A percentile compares a stretch with the other conserved stretches of the same genome.
Evolutionary conservation across 306 rosid species (phyloP).

Genomic region (Quercus ilex): DNA sequence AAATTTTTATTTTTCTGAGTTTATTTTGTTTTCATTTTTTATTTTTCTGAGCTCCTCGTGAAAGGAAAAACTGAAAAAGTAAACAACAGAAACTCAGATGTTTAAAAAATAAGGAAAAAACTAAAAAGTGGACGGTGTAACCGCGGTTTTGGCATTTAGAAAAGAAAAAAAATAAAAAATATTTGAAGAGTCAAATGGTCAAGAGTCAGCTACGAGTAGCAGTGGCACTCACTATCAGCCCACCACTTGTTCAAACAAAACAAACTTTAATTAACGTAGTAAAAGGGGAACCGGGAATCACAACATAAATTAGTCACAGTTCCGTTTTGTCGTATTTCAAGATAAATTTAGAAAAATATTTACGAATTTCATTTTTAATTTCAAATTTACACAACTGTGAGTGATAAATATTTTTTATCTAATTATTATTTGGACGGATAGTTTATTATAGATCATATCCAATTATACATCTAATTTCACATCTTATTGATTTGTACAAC

Average conservation of each 20-base stretch:
- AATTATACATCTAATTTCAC: rapidly evolving
- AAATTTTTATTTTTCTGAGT: no score
- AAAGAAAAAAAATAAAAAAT: not conserved
- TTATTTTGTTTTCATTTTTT: no score
- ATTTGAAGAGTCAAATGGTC: not conserved
- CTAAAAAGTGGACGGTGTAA: not conserved
- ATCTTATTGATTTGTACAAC: rapidly evolving
- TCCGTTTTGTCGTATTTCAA: no score
- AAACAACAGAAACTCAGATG: not conserved
- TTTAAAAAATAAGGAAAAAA: not conserved
- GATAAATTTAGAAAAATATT: no score
- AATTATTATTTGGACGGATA: no score
- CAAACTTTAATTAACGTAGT: not conserved
- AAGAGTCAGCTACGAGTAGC: constrained; percentile 2
- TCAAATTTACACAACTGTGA: rapidly evolving
- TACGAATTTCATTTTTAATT: no score
- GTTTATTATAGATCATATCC: rapidly evolving
- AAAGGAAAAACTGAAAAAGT: no score
- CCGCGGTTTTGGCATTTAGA: not conserved
- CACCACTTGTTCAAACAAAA: not conserved
- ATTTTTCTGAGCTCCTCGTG: no score
- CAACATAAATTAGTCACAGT: no score
- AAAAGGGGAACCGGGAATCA: not conserved
- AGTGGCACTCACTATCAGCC: no score
- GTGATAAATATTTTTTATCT: no score